Evolutionary conservation across 1,139 yeast genomes (phyloP).

Genomic region (Sugiyamaella novakii): DNA sequence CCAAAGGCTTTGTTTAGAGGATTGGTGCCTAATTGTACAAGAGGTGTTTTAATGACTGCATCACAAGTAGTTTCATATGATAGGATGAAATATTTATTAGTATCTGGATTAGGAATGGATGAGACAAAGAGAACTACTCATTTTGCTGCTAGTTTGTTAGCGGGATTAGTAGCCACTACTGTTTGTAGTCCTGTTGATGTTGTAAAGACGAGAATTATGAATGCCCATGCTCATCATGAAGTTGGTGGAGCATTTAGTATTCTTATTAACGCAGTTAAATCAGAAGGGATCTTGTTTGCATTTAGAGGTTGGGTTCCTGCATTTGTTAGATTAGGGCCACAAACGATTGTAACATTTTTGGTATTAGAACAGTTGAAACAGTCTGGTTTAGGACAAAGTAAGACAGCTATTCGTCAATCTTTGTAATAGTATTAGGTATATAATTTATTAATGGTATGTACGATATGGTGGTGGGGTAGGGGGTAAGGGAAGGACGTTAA

Average conservation of each 20-base stretch:
- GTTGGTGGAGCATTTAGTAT: slow-evolving; percentile 53
- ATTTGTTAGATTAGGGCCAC: slow-evolving; percentile 84
- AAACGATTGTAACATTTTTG: slow-evolving; percentile 80
- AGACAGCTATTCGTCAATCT: slow-evolving; percentile 4
- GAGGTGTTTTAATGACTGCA: slow-evolving; percentile 89
- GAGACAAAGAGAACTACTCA: slow-evolving; percentile 70
- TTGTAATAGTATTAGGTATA: slow-evolving; percentile 3
- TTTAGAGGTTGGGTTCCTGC: slow-evolving; percentile 92
- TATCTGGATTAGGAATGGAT: slow-evolving; percentile 54
- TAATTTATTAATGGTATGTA: neutral
- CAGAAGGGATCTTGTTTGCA: slow-evolving; percentile 76
- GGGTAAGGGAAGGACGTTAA: too few species aligned
- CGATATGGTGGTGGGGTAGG: neutral
- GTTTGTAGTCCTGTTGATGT: slow-evolving; percentile 93
- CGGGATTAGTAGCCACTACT: slow-evolving; percentile 87
- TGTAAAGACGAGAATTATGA: slow-evolving; percentile 85
- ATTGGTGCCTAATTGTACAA: slow-evolving; percentile 69
- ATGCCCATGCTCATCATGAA: slow-evolving; percentile 48
- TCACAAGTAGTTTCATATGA: slow-evolving; percentile 91
- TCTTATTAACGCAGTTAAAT: slow-evolving; percentile 57
- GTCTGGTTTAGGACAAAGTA: slow-evolving; percentile 32
- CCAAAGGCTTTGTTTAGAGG: slow-evolving; percentile 68
- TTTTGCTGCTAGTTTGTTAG: slow-evolving; percentile 72
- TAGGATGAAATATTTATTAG: slow-evolving; percentile 64
- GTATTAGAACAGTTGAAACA: slow-evolving; percentile 77